A percentile compares a stretch with the other conserved stretches of the same genome.
Conservation (phyloP, 495 filamentous ascomycete genomes). For the Talaromyces stipitatus region DNA sequence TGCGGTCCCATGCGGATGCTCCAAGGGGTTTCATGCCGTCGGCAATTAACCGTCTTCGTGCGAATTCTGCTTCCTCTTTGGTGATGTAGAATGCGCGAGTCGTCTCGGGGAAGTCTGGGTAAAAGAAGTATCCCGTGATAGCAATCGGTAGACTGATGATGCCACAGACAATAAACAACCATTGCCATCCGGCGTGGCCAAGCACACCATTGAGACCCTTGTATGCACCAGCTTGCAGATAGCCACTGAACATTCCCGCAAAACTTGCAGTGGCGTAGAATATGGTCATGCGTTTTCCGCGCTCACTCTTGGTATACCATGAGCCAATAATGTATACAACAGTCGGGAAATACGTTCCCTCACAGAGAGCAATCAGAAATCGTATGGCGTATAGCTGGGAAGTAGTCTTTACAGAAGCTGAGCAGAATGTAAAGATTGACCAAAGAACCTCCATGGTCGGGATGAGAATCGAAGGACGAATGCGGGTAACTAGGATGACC, state of each 20-base stretch:
- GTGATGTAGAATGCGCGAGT: background rate
- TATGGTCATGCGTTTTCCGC: background rate
- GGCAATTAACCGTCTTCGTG: background rate
- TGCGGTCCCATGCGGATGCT: slow-evolving; percentile 3
- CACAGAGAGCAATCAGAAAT: background rate
- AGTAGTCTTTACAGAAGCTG: slow-evolving; percentile 17
- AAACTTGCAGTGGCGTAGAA: background rate
- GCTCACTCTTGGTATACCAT: slow-evolving; percentile 3
- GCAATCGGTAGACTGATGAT: slow-evolving; percentile 20
- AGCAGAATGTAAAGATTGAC: slow-evolving; percentile 28
- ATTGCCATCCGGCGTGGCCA: slow-evolving; percentile 70
- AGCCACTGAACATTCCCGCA: background rate
- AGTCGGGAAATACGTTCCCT: background rate
- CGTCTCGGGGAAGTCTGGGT: slow-evolving; percentile 2
- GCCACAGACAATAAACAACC: slow-evolving; percentile 61
- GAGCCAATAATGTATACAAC: slow-evolving; percentile 5
- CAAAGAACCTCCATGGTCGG: slow-evolving; percentile 32
- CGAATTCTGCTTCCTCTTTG: background rate
- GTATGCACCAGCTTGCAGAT: background rate
- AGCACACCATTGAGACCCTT: slow-evolving; percentile 23
- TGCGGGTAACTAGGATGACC: slow-evolving; percentile 2
- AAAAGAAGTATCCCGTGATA: background rate
- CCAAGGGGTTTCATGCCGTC: slow-evolving; percentile 4
- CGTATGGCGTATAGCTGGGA: slow-evolving; percentile 21
- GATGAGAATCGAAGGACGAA: slow-evolving; percentile 22